Percentiles rank a stretch among this genome's conserved stretches.
phyloP scores from a whole-genome alignment of 768 basidiomycete genomes.

The Hortiboletus flavorubellus region DNA sequence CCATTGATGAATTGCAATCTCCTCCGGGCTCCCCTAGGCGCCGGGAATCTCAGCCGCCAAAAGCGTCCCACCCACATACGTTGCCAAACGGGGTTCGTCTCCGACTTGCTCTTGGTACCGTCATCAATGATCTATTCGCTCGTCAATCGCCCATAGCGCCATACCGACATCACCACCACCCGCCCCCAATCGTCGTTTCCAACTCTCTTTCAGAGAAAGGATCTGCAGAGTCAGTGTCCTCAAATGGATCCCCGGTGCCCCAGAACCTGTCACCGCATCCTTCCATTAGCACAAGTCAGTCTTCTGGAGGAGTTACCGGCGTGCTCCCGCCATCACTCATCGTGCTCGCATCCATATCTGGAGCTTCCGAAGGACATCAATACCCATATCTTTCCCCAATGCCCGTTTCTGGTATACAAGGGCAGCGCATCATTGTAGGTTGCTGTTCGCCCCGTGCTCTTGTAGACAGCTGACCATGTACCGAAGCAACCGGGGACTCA shows the following conservation, averaged over 20 bases:
- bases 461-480: neutral
- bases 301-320: conserved; percentile 14
- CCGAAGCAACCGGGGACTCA: conserved; percentile 14
- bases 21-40: conserved; percentile 51
- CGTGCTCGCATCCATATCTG: conserved; percentile 30
- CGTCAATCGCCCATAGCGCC: conserved; percentile 52
- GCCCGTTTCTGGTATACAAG: conserved; percentile 2
- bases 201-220: conserved; percentile 24
- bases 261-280: conserved; percentile 25
- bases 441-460: neutral
- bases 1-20: conserved; percentile 46
- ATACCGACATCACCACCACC: conserved; percentile 33
- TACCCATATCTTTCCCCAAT: conserved; percentile 4
- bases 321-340: conserved; percentile 30
- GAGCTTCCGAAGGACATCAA: conserved; percentile 9
- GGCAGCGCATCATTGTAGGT: conserved; percentile 16
- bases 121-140: conserved; percentile 81
- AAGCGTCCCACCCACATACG: conserved; percentile 50
- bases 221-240: conserved; percentile 22
- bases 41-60: conserved; percentile 23
- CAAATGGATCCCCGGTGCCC: conserved; percentile 21
- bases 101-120: conserved; percentile 67
- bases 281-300: conserved; percentile 18
- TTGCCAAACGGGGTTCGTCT: conserved; percentile 81
- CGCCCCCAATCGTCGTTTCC: conserved; percentile 34